Evolutionary conservation across 2,329 filamentous ascomycete species (phyloP), one percentile per base, ranked within the genome.

Genomic region (Diplodia sapinea): DNA sequence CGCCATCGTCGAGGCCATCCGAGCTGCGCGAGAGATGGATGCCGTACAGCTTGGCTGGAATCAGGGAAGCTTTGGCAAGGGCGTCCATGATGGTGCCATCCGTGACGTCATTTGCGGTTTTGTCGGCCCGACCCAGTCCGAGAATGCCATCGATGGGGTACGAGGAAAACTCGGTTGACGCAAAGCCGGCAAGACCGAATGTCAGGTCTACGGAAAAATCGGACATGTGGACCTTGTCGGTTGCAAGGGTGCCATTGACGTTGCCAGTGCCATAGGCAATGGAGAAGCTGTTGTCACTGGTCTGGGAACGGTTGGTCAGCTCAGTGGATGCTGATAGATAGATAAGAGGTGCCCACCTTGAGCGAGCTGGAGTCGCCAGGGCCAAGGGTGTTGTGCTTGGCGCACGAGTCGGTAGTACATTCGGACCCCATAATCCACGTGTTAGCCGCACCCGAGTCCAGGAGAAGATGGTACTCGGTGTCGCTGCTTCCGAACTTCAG

Each of bases 101-200:
- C 3, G 74, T 75, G 68, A 82, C 75, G 3, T 76, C 85, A 43
- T 81, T 82, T 2, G 85, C 15, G 15, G 40, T 57, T 5, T 57
- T 70, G 36, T 83, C 81, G 69, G 85, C 85, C 72, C 89, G 88
- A 17, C 91, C 90, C 29, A 96, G 80, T 4, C 93, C 93, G 2
- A 97, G 81, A 59, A 97, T 96, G 29, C 93, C 93, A 76, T 97
- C 93, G 78, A 96, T 93, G 1, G 92, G 90, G 73, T 94, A 96
- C 64, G 86, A 85, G 33, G 82, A 79, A 77, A 97, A 96, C 70
- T 95, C 89, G 63, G 87, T 7, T 0, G 91, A 93, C 1, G 91
- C 91, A 29, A 85, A 85, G 40, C 85, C 86, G 26, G 91, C 92
- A 68, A 94, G 79, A 4, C 93, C 93, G 73, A 97, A 91, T 3